These are phyloP conservation scores for Aspergillus hortae DNA, from an alignment of 2,329 filamentous ascomycete genomes.

Conservation along the genomic window DNA sequence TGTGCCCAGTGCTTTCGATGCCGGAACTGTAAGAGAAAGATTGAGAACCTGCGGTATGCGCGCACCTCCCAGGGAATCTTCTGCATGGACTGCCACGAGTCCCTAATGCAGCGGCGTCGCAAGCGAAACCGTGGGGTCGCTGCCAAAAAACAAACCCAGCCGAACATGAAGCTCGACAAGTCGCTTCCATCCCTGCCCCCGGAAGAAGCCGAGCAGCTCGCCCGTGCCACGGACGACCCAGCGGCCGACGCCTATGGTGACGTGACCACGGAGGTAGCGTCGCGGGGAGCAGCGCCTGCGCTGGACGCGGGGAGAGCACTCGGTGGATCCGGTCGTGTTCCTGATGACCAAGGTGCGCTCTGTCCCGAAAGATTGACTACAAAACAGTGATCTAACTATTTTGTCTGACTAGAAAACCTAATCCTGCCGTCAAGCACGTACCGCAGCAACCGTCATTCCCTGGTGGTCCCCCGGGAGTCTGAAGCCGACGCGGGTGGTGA, in stretches of 20 bases:
- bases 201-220: conserved; percentile 62
- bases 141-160: conserved; percentile 27
- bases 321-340: conserved; percentile 21
- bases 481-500: conserved; percentile 60
- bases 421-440: conserved; percentile 74
- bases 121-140: conserved; percentile 72
- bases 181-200: conserved; percentile 87
- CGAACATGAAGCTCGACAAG: conserved; percentile 72
- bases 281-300: conserved; percentile 19
- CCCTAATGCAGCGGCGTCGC: conserved; percentile 83
- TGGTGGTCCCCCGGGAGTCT: conserved; percentile 54
- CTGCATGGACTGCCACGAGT: conserved; percentile 98
- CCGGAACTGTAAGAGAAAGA: conserved; percentile 97
- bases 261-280: conserved; percentile 22
- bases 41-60: conserved; percentile 96
- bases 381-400: not conserved
- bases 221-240: conserved; percentile 53
- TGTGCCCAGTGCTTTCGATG: conserved; percentile 97
- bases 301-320: conserved; percentile 23
- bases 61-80: conserved; percentile 98
- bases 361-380: not conserved
- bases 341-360: conserved; percentile 29
- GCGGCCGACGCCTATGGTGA: conserved; percentile 63
- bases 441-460: conserved; percentile 70
- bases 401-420: conserved; percentile 50